Evolutionary conservation across 305 asterid genomes (phyloP), one percentile per base, ranked within the genome.

Genomic region (Rubia occidens): DNA sequence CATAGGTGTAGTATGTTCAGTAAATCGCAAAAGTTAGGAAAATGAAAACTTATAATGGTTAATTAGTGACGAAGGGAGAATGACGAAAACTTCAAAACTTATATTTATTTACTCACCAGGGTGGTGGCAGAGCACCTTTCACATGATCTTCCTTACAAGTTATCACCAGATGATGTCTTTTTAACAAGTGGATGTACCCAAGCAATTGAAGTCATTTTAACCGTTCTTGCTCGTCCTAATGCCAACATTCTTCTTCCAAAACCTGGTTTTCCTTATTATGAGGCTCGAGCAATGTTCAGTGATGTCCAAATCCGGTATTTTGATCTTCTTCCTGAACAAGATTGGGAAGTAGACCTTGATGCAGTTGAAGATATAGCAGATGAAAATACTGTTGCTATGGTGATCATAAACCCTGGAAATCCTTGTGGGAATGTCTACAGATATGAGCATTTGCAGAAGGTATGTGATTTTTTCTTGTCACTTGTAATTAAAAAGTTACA

Each of bases 391-490:
- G 83, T 88, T 1, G 96, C 86, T 10, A 80, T 91, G 80, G 95
- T 88, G 8, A 76, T 91, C 71, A 87, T 87, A 67, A 89, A 91
- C 71, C 96, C 97, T 0, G 97, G 96, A 35, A 91, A 87, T 83
- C 97, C 97, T 9, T 91, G 97, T 81, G 97, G 97, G 54, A 89
- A 85, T 74, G 97, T 91, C 29, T 91, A 89, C 62, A 67, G 82
- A 2, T 78, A 83, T 54, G 84, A 79, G 47, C 96, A 91, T 76
- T 77, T 91, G 2, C 78, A 85, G 72, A 72, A 89, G 95, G 96
- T 90, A 49, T 32, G 45, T 45, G 45, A 24, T 1, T 4, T 51
- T 13, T 72, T 20, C 10, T 17, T 2, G 2, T 29, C 44, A 39
- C 6, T 3, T 40, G 17, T 37, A 39, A 11, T 13, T 10, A 9